A percentile compares a stretch with the other conserved stretches of the same genome.
Evolutionary conservation across 2,329 filamentous ascomycete genomes (phyloP).

Genomic region (Paracorniculantispora psalliotae): DNA sequence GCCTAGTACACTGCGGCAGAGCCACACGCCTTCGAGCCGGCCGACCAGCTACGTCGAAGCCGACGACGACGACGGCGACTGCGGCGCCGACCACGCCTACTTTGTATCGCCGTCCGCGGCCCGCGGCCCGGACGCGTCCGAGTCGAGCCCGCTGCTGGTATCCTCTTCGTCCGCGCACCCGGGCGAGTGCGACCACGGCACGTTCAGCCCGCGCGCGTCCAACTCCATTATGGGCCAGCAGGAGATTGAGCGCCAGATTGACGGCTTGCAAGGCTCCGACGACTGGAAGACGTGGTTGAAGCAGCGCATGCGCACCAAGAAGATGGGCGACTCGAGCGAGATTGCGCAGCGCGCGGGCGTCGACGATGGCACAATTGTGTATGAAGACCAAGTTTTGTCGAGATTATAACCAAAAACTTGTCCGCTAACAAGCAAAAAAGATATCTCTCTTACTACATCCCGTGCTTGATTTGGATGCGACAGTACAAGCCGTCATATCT

Average conservation of each 20-base stretch:
- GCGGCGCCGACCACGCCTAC: conserved; percentile 14
- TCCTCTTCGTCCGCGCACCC: conserved; percentile 38
- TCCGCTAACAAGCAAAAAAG: conserved; percentile 36
- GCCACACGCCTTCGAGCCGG: conserved; percentile 31
- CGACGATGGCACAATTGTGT: conserved; percentile 70
- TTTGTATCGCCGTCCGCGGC: conserved; percentile 19
- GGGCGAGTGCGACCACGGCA: conserved; percentile 63
- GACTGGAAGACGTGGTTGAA: conserved; percentile 48
- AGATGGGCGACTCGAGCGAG: conserved; percentile 66
- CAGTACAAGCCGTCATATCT: conserved; percentile 82
- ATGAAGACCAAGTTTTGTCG: conserved; percentile 26
- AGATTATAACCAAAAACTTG: conserved; percentile 1
- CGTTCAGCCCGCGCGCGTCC: conserved; percentile 64
- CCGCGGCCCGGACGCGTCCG: conserved; percentile 32
- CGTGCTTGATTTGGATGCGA: conserved; percentile 81
- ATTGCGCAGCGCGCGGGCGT: conserved; percentile 70
- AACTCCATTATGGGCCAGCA: conserved; percentile 34
- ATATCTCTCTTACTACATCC: conserved; percentile 91
- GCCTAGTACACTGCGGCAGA: conserved; percentile 43
- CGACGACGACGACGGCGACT: conserved; percentile 14
- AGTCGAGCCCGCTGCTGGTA: conserved; percentile 45
- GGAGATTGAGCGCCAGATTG: conserved; percentile 2
- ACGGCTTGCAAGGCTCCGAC: conserved; percentile 25
- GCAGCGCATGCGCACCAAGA: conserved; percentile 53
- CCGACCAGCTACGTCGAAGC: conserved; percentile 15